Evolutionary conservation across 2,329 filamentous ascomycete genomes (phyloP).

Genomic region (Botrytis squamosa): DNA sequence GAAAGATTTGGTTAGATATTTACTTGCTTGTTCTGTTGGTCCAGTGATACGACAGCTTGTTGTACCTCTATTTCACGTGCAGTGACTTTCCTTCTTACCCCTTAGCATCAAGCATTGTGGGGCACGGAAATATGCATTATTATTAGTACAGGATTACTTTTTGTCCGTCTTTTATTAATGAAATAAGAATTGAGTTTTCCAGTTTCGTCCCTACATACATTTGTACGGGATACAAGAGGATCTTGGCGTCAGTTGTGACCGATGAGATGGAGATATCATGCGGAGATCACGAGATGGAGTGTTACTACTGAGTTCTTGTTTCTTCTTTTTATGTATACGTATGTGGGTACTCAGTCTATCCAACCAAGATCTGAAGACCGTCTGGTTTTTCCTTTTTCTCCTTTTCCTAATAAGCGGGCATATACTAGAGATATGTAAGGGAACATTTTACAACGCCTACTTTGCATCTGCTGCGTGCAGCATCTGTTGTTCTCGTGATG

Average conservation of each 20-base stretch:
- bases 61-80: conserved; percentile 16
- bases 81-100: conserved; percentile 7
- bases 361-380: not conserved
- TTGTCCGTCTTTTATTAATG: conserved; percentile 1
- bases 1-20: not conserved
- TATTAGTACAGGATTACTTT: not conserved
- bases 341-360: not conserved
- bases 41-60: conserved; percentile 6
- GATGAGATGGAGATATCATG: conserved; percentile 14
- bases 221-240: not conserved
- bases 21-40: conserved; percentile 7
- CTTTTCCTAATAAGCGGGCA: not conserved
- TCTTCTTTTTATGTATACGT: not conserved
- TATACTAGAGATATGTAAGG: not conserved
- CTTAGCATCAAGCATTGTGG: conserved; percentile 7
- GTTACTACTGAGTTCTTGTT: not conserved
- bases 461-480: conserved; percentile 16
- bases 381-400: not conserved
- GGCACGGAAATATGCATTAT: conserved; percentile 9
- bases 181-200: not conserved
- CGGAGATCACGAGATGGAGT: conserved; percentile 21
- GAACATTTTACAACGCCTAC: conserved; percentile 1
- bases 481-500: conserved; percentile 23
- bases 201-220: not conserved
- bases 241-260: conserved; percentile 8